phyloP scores from a whole-genome alignment of 768 basidiomycete species.

The Gloeostereum incarnatum region DNA sequence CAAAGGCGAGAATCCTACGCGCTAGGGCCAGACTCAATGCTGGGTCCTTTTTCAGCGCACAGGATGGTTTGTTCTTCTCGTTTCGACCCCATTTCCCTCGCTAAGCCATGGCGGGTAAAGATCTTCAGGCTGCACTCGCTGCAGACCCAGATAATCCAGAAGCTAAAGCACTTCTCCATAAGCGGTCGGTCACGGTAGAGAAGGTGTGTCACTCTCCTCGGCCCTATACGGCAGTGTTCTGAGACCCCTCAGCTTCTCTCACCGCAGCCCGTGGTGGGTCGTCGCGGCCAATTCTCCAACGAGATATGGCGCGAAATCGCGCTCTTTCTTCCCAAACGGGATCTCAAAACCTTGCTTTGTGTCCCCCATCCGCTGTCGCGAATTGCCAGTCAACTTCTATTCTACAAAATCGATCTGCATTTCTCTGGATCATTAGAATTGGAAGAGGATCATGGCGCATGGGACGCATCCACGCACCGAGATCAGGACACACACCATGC shows the following conservation, averaged over 20 bases:
- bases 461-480: conserved; percentile 12
- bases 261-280: conserved; percentile 21
- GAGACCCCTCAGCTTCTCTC: conserved; percentile 10
- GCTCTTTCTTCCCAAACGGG: conserved; percentile 47
- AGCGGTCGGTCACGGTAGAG: conserved; percentile 44
- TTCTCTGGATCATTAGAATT: conserved; percentile 32
- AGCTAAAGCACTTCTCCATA: conserved; percentile 50
- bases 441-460: conserved; percentile 14
- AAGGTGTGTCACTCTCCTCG: conserved; percentile 31
- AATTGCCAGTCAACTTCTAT: conserved; percentile 59
- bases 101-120: conserved; percentile 20
- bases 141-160: conserved; percentile 64
- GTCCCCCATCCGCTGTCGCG: conserved; percentile 61
- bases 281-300: conserved; percentile 47
- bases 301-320: conserved; percentile 72
- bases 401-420: conserved; percentile 54
- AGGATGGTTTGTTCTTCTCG: conserved; percentile 37
- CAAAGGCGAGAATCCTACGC: conserved; percentile 55
- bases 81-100: background rate
- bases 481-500: conserved; percentile 43
- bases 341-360: conserved; percentile 54
- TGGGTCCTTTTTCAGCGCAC: conserved; percentile 50
- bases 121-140: conserved; percentile 55
- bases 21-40: conserved; percentile 57
- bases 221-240: conserved; percentile 1